Percentiles rank a stretch among this genome's conserved stretches.
Conservation (phyloP, 2,329 filamentous ascomycete species). For the Blastomyces percursus region DNA sequence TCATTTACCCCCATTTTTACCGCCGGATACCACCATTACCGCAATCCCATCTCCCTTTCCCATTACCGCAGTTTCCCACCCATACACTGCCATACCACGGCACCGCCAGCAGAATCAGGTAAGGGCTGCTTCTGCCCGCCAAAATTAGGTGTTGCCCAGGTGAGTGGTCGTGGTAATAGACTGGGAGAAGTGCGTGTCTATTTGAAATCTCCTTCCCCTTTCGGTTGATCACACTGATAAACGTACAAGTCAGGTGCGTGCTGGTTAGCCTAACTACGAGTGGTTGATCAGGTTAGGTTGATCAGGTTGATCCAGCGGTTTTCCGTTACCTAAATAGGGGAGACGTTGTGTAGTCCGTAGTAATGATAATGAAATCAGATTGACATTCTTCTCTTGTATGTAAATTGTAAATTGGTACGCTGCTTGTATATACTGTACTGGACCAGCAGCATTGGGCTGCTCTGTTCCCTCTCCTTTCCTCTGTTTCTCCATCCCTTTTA, state of each 20-base stretch:
- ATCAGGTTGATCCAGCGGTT: neutral
- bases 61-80: neutral
- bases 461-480: too few species aligned
- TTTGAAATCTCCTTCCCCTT: neutral
- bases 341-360: too few species aligned
- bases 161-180: neutral
- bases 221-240: neutral
- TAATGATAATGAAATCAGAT: too few species aligned
- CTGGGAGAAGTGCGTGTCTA: neutral
- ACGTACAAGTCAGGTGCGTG: neutral
- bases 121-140: neutral
- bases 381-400: too few species aligned
- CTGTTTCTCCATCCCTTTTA: too few species aligned
- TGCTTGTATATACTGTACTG: too few species aligned
- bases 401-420: too few species aligned
- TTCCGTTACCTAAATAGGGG: neutral
- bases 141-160: too few species aligned
- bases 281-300: too few species aligned
- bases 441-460: too few species aligned
- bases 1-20: neutral
- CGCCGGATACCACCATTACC: neutral
- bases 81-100: neutral
- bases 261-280: neutral
- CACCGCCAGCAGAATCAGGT: slow-evolving; percentile 1
- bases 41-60: neutral